Base-by-base conservation (phyloP, 2,329 filamentous ascomycete genomes). In the Exophiala sp. region DNA sequence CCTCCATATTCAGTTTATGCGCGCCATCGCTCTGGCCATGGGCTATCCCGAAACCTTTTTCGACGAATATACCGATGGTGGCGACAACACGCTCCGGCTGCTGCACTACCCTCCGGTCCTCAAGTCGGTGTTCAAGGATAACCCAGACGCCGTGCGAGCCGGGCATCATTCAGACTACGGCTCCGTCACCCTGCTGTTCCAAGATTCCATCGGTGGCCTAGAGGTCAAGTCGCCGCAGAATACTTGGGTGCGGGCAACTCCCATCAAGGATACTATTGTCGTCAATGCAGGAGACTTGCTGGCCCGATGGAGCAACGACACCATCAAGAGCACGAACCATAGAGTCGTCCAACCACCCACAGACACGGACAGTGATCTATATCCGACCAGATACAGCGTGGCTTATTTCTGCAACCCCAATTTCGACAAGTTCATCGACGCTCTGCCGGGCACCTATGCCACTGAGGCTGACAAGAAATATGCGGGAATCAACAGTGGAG, bases 321-420 rank as follows among this genome's bases (percentile, higher is more conserved):
- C 80, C 3, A 94, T 96, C 70, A 89, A 86, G 71, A 91, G 86
- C 64, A 96, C 90, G 2, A 80, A 89, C 53, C 90, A 96, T 68
- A 81, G 89, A 7, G 90, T 95, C 1, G 86, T 95, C 3, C 86
- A 95, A 69, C 90, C 90, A 2, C 86, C 86, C 0, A 59, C 64
- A 2, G 24, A 78, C 81, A 65, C 68, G 1, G 69, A 73, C 3
- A 58, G 60, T 1, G 66, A 67, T 10, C 58, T 62, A 13, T 84
- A 93, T 66, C 88, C 88, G 1, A 44, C 47, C 16, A 75, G 85
- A 32, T 96, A 95, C 64, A 91, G 85, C 61, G 84, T 95, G 63
- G 90, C 89, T 60, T 95, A 93, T 70, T 94, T 95, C 65, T 94
- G 88, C 73, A 91, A 93, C 60, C 88, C 88, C 5, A 88, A 94